Base-by-base conservation (phyloP, 805 yeast species). In the Wickerhamiella lipophila region DNA sequence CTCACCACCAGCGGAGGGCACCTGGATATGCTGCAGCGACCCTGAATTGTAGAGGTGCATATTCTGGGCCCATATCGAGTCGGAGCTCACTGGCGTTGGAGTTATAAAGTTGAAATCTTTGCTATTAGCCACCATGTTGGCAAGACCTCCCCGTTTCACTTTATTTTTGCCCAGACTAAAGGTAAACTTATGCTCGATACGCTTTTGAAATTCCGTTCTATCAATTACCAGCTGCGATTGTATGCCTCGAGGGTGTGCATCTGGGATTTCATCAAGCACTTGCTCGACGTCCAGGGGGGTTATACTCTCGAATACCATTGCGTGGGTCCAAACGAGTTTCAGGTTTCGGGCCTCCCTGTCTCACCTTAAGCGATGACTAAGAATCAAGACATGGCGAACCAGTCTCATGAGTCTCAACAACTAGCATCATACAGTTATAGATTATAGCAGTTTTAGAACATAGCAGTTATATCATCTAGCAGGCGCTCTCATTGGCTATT, bases 361-460 rank as follows among this genome's bases (percentile, higher is more conserved):
- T 23, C 26, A 9, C 32, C n/a, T 29, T 32, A 32, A 32, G 38
- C 38, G 38, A 32, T 32, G 38, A 32, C 38, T 32, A 32, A 32
- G n/a, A n/a, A n/a, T n/a, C n/a, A n/a, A n/a, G n/a, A n/a, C n/a
- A n/a, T n/a, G n/a, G n/a, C n/a, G n/a, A n/a, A n/a, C n/a, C n/a
- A n/a, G n/a, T n/a, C n/a, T n/a, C n/a, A n/a, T n/a, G n/a, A n/a
- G n/a, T n/a, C n/a, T n/a, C n/a, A n/a, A n/a, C n/a, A n/a, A n/a
- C n/a, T n/a, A n/a, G n/a, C n/a, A n/a, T n/a, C n/a, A n/a, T n/a
- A n/a, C n/a, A n/a, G n/a, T n/a, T n/a, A n/a, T n/a, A n/a, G n/a
- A n/a, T n/a, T n/a, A n/a, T n/a, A n/a, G n/a, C n/a, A n/a, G n/a
- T n/a, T n/a, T n/a, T n/a, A n/a, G n/a, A n/a, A n/a, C n/a, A n/a